phyloP scores from a whole-genome alignment of 2,329 filamentous ascomycete genomes.

The Fusarium beomiforme region DNA sequence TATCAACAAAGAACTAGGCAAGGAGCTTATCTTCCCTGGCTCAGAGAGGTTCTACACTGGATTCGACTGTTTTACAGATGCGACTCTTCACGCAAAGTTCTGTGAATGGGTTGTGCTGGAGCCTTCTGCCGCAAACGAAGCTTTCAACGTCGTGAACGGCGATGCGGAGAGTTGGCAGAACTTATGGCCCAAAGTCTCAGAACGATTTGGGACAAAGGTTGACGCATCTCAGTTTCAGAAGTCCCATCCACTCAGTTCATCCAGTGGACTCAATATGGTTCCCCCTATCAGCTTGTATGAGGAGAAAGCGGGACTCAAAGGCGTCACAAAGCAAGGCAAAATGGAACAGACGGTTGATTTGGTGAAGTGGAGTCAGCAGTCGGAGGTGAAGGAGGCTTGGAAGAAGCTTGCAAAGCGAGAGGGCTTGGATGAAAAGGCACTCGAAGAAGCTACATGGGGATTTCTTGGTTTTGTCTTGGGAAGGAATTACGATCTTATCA shows the following conservation, averaged over 20 bases:
- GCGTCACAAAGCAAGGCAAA: background rate
- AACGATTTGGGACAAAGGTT: background rate
- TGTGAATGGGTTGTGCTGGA: slow-evolving; percentile 7
- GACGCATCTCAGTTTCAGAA: background rate
- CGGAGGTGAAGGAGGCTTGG: background rate
- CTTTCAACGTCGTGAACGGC: slow-evolving; percentile 9
- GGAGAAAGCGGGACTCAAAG: background rate
- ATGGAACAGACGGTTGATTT: background rate
- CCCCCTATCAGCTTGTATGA: background rate
- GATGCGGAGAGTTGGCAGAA: slow-evolving; percentile 14
- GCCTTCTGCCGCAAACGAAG: background rate
- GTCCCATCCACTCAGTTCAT: background rate
- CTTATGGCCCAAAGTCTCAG: background rate
- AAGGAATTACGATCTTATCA: slow-evolving; percentile 4
- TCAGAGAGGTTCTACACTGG: background rate
- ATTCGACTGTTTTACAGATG: background rate
- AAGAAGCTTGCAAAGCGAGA: background rate
- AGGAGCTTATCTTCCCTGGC: background rate
- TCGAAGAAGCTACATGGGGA: background rate
- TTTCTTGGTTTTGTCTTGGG: slow-evolving; percentile 6
- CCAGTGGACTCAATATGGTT: background rate
- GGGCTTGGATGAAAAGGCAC: background rate
- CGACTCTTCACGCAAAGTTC: background rate
- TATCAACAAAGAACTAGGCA: background rate
- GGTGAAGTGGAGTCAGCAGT: background rate